phyloP scores from a whole-genome alignment of 129 eudicot genomes.

The Dittrichia graveolens region DNA sequence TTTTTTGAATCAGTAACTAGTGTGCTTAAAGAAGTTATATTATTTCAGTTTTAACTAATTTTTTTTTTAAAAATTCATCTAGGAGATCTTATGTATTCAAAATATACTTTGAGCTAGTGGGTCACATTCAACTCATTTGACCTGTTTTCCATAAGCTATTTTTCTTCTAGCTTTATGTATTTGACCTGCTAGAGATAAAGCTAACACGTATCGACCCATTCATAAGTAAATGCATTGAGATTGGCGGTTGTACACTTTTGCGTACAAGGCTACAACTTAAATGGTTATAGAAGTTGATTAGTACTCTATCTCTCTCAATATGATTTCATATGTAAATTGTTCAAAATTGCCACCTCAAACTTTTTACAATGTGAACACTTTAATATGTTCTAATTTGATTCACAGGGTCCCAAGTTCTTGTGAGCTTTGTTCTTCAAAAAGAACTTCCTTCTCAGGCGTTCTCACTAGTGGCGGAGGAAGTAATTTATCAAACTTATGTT shows the following conservation, averaged over 20 bases:
- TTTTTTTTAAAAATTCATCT: too few species aligned
- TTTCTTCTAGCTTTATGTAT: not conserved
- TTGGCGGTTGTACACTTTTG: too few species aligned
- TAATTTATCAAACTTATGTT: constrained; percentile 37
- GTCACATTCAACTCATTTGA: not conserved
- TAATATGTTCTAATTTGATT: constrained; percentile 26
- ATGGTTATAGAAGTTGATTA: too few species aligned
- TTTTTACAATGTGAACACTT: not conserved
- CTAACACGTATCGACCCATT: not conserved
- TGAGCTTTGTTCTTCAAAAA: constrained; percentile 74
- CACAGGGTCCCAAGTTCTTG: constrained; percentile 74
- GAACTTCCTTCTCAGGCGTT: constrained; percentile 73
- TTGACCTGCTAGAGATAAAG: not conserved
- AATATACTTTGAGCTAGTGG: not conserved
- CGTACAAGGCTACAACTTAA: too few species aligned
- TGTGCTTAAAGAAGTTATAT: not conserved
- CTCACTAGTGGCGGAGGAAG: constrained; percentile 97
- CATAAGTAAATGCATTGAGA: not conserved
- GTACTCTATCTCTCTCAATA: too few species aligned
- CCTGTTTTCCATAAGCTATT: not conserved
- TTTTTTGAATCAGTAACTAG: not conserved
- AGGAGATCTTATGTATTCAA: too few species aligned
- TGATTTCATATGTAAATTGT: too few species aligned
- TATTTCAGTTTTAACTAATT: not conserved
- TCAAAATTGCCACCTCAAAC: too few species aligned